Percentiles rank a stretch among this genome's conserved stretches.
phyloP scores from a whole-genome alignment of 768 basidiomycete genomes.

The Serendipita vermifera region DNA sequence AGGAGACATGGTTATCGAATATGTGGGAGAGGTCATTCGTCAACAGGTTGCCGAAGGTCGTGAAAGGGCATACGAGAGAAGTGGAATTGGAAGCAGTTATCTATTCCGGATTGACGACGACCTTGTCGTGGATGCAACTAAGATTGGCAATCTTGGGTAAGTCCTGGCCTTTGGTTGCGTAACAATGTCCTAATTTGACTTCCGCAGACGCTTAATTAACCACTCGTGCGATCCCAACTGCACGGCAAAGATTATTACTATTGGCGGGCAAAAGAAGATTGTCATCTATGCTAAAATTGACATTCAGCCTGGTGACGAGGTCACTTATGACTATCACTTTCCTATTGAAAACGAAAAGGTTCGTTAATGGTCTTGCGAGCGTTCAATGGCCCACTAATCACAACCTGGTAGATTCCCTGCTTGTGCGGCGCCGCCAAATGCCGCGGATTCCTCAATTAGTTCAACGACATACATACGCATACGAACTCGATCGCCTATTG shows the following conservation, averaged over 20 bases:
- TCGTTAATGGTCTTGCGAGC: constrained; percentile 6
- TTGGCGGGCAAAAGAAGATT: constrained; percentile 68
- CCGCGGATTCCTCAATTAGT: constrained; percentile 93
- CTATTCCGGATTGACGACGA: constrained; percentile 97
- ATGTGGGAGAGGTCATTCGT: constrained; percentile 93
- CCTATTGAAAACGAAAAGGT: constrained; percentile 92
- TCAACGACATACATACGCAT: too few species aligned
- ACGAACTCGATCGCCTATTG: too few species aligned
- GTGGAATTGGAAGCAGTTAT: constrained; percentile 96
- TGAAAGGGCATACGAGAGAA: constrained; percentile 92
- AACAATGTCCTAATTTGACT: constrained; percentile 11
- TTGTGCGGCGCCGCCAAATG: constrained; percentile 82
- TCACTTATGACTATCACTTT: constrained; percentile 99
- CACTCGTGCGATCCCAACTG: constrained; percentile 87
- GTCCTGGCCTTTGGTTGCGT: constrained; percentile 24
- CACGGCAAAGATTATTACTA: constrained; percentile 36
- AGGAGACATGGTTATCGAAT: constrained; percentile 99
- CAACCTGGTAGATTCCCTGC: constrained; percentile 52
- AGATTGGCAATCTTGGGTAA: constrained; percentile 96
- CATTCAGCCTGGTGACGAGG: constrained; percentile 93
- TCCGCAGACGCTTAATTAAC: constrained; percentile 80
- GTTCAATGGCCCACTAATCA: not conserved
- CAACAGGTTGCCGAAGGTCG: constrained; percentile 92
- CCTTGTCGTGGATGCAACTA: constrained; percentile 94
- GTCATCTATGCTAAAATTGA: constrained; percentile 98